Conservation (phyloP, 495 filamentous ascomycete genomes). For the Penicillium turbatum region DNA sequence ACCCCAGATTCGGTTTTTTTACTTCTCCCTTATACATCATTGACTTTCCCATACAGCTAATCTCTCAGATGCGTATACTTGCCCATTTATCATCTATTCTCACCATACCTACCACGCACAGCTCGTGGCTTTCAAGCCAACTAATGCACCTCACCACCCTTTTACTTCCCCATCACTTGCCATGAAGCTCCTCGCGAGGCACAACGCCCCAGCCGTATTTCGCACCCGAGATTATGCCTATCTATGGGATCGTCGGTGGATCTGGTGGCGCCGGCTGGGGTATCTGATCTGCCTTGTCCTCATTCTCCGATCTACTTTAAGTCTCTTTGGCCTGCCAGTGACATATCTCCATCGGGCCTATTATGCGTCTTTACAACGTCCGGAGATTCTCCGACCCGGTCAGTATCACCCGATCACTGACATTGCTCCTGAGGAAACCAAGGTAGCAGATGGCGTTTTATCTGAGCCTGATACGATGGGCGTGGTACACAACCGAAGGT, state of each 20-base stretch:
- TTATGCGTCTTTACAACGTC: background rate
- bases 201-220: constrained; percentile 3
- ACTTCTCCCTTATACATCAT: background rate
- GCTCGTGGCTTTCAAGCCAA: background rate
- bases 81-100: background rate
- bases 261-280: constrained; percentile 13
- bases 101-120: background rate
- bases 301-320: constrained; percentile 7
- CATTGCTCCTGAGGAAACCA: too few relatives aligned
- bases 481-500: constrained; percentile 16
- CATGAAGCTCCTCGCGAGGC: background rate
- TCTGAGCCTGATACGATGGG: constrained; percentile 17
- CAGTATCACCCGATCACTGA: constrained; percentile 12
- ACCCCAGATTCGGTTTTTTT: background rate
- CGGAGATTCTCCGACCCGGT: constrained; percentile 16
- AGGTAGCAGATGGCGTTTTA: constrained; percentile 15
- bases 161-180: background rate
- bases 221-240: background rate
- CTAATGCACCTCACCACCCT: background rate
- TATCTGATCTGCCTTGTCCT: constrained; percentile 8
- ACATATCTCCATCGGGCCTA: background rate
- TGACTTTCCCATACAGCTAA: background rate
- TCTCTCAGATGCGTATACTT: background rate
- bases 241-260: constrained; percentile 3
- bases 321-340: constrained; percentile 1